These are phyloP conservation scores for Vaccinium darrowii DNA, from an alignment of 148 eudicot genomes.

Conservation along the genomic window DNA sequence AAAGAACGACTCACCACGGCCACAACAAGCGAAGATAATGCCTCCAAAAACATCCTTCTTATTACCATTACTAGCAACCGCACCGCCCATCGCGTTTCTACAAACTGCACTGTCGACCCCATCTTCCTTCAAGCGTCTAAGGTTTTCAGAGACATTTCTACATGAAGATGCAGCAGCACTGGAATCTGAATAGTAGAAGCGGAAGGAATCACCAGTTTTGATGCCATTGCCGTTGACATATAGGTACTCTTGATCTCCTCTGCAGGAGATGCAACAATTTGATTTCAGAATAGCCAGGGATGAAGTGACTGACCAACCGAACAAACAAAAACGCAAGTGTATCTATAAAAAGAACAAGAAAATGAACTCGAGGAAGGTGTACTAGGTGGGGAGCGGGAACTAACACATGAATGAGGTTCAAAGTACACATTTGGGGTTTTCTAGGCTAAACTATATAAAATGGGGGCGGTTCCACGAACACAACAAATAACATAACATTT, in stretches of 20 bases:
- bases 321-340: not conserved
- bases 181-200: conserved; percentile 49
- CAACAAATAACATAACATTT: too few species aligned
- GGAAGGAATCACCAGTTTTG: conserved; percentile 78
- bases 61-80: conserved; percentile 3
- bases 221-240: conserved; percentile 58
- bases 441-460: not conserved
- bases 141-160: conserved; percentile 41
- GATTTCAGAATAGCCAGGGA: not conserved
- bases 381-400: not conserved
- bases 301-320: not conserved
- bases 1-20: conserved; percentile 71
- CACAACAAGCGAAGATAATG: conserved; percentile 75
- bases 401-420: not conserved
- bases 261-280: conserved; percentile 30
- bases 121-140: conserved; percentile 41
- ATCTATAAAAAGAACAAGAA: not conserved
- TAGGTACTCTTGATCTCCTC: conserved; percentile 75
- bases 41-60: conserved; percentile 63
- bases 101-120: not conserved
- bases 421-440: not conserved
- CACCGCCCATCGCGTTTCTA: not conserved
- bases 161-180: conserved; percentile 42
- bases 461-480: too few species aligned
- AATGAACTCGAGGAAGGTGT: not conserved